Conservation (phyloP, 768 basidiomycete genomes). For the Mrakia frigida region DNA sequence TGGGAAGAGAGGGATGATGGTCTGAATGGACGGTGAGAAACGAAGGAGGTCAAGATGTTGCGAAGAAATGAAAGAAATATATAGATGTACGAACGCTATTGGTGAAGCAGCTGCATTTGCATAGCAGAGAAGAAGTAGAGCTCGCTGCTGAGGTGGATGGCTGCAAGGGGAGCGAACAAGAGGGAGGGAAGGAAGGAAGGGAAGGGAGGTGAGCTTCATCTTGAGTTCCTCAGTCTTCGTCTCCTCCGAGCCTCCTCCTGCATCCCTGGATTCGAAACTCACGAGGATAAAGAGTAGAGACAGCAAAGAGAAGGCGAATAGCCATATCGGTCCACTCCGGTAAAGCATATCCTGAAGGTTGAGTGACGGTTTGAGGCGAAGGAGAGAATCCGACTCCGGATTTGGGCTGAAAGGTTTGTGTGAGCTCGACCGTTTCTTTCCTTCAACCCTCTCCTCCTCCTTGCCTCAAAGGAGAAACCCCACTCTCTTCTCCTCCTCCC, state of each 20-base stretch:
- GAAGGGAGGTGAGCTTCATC: neutral
- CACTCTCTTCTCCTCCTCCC: neutral
- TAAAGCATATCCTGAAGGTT: neutral
- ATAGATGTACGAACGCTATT: neutral
- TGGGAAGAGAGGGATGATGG: conserved; percentile 67
- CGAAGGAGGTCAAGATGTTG: neutral
- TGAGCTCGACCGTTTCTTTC: neutral
- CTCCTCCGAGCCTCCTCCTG: neutral
- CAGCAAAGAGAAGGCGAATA: neutral
- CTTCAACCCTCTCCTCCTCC: neutral
- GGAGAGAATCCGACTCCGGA: neutral
- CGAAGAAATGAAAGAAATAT: neutral
- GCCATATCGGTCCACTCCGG: neutral
- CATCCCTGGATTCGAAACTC: neutral
- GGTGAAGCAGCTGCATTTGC: conserved; percentile 4
- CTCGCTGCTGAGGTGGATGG: neutral
- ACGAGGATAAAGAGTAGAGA: neutral
- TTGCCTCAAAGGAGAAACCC: too few relatives aligned
- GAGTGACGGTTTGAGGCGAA: neutral
- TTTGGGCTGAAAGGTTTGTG: neutral
- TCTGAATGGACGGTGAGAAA: neutral
- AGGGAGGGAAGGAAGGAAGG: neutral
- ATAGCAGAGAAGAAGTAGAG: neutral
- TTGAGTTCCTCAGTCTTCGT: neutral
- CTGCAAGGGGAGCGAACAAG: neutral